These are phyloP conservation scores for Gomphus bonarii DNA, from an alignment of 1,284 basidiomycete species.

Conservation along the genomic window DNA sequence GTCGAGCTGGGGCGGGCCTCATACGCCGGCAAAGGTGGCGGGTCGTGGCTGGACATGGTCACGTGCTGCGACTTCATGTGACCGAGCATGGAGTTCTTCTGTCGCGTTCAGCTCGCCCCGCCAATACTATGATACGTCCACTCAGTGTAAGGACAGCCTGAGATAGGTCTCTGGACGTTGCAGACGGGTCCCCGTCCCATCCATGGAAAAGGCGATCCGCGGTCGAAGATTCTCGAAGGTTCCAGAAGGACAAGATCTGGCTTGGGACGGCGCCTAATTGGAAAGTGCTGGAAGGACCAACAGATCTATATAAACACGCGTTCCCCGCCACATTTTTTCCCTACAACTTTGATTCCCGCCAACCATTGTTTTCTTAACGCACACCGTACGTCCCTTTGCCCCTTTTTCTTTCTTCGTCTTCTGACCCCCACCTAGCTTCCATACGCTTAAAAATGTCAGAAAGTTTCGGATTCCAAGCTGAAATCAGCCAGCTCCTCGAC, in stretches of 20 bases:
- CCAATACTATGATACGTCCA: neutral
- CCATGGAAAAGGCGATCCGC: neutral
- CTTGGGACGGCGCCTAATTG: neutral
- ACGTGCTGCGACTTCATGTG: no score
- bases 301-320: constrained; percentile 5
- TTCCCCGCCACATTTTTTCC: neutral
- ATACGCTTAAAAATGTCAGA: constrained; percentile 53
- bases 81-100: no score
- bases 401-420: neutral
- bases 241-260: neutral
- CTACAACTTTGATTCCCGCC: neutral
- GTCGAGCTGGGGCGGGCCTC: neutral
- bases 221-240: constrained; percentile 3
- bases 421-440: neutral
- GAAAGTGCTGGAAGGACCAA: constrained; percentile 10
- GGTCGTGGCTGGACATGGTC: neutral
- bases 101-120: no score
- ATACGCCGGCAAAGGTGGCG: neutral
- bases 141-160: neutral
- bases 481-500: constrained; percentile 91
- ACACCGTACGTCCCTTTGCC: neutral
- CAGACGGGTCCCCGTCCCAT: neutral
- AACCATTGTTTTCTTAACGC: neutral
- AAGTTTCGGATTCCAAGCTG: constrained; percentile 90
- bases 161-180: no score